phyloP scores from a whole-genome alignment of 2,329 filamentous ascomycete genomes.

The Fusarium sp. region DNA sequence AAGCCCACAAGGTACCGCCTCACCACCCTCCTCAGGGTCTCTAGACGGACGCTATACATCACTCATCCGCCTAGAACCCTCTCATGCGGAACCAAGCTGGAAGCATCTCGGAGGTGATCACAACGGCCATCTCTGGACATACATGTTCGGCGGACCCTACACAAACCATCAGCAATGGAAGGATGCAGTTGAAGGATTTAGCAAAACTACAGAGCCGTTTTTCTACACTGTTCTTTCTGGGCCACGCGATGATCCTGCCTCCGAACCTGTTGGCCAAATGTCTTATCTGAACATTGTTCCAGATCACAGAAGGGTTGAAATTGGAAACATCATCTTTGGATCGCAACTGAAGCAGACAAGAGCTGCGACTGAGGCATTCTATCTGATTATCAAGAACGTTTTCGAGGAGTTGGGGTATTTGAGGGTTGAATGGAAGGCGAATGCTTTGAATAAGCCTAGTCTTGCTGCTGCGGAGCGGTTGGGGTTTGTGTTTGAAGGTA shows the following conservation, averaged over 20 bases:
- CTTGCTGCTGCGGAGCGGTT: slow-evolving; percentile 65
- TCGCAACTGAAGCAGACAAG: slow-evolving; percentile 62
- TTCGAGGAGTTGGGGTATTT: slow-evolving; percentile 65
- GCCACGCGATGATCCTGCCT: slow-evolving; percentile 30
- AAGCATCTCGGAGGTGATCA: slow-evolving; percentile 48
- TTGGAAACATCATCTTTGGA: slow-evolving; percentile 66
- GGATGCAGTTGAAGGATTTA: slow-evolving; percentile 34
- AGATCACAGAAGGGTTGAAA: slow-evolving; percentile 63
- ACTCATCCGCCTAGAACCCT: slow-evolving; percentile 44
- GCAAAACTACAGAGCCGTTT: slow-evolving; percentile 49
- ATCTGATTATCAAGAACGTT: slow-evolving; percentile 63
- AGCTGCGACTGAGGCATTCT: slow-evolving; percentile 68
- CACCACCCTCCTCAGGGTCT: slow-evolving; percentile 26
- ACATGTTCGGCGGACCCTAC: slow-evolving; percentile 47
- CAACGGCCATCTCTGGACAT: slow-evolving; percentile 51
- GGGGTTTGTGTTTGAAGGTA: slow-evolving; percentile 69
- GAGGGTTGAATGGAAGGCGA: slow-evolving; percentile 73
- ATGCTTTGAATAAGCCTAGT: slow-evolving; percentile 65
- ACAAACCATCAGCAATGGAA: slow-evolving; percentile 35
- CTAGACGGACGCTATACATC: slow-evolving; percentile 49
- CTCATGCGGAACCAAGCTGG: slow-evolving; percentile 47
- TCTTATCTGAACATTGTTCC: slow-evolving; percentile 61
- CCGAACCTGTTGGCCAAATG: slow-evolving; percentile 55
- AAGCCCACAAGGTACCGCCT: slow-evolving; percentile 26
- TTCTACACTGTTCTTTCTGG: slow-evolving; percentile 59